phyloP scores from a whole-genome alignment of 2,329 filamentous ascomycete genomes.

The Phaeosphaeria sp. region DNA sequence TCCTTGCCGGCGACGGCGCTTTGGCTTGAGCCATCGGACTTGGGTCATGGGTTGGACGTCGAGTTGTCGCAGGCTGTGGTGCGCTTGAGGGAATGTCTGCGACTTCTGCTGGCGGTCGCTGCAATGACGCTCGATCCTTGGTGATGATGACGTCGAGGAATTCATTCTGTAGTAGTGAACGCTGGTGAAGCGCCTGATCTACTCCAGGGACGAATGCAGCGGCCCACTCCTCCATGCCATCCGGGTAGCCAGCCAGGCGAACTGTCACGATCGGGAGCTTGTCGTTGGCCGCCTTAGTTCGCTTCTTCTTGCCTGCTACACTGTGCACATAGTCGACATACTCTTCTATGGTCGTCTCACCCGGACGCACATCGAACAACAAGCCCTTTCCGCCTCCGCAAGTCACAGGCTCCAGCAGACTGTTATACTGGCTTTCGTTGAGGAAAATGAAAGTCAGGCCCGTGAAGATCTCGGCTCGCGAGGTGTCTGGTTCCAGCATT shows the following conservation, averaged over 20 bases:
- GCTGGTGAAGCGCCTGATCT: slow-evolving; percentile 76
- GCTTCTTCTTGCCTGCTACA: slow-evolving; percentile 75
- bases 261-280: slow-evolving; percentile 81
- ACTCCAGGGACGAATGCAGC: slow-evolving; percentile 72
- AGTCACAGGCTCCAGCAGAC: slow-evolving; percentile 75
- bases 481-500: slow-evolving; percentile 74
- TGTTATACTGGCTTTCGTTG: slow-evolving; percentile 76
- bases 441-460: slow-evolving; percentile 91
- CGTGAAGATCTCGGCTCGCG: slow-evolving; percentile 76
- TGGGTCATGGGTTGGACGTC: slow-evolving; percentile 20
- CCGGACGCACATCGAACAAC: slow-evolving; percentile 66
- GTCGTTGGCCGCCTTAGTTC: slow-evolving; percentile 68
- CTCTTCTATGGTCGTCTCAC: slow-evolving; percentile 73
- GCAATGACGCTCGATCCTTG: slow-evolving; percentile 76
- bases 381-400: slow-evolving; percentile 85
- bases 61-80: slow-evolving; percentile 13
- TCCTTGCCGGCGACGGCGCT: slow-evolving; percentile 25
- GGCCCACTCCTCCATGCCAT: slow-evolving; percentile 69
- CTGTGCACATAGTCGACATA: slow-evolving; percentile 79
- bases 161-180: slow-evolving; percentile 86
- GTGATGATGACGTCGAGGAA: slow-evolving; percentile 88
- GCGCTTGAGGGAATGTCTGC: slow-evolving; percentile 25
- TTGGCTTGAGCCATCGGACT: slow-evolving; percentile 23
- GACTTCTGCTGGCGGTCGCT: slow-evolving; percentile 65
- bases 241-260: slow-evolving; percentile 62